Conservation (phyloP, 2,329 filamentous ascomycete species). For the Aspergillus sergii region DNA sequence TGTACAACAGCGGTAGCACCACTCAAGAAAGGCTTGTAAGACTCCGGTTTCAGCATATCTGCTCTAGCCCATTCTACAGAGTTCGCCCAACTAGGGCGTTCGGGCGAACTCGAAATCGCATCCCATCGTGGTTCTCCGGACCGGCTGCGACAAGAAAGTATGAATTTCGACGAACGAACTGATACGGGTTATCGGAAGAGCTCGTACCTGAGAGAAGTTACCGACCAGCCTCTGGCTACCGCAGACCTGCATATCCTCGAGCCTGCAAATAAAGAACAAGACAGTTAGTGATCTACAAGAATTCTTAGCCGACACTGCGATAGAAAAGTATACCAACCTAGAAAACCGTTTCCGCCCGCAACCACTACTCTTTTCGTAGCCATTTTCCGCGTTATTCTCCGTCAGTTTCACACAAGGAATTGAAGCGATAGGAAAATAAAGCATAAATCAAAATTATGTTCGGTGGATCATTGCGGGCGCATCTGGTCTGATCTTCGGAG, state of each 20-base stretch:
- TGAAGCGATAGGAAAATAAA: not conserved
- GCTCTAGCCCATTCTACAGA: slow-evolving; percentile 85
- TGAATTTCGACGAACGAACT: slow-evolving; percentile 6
- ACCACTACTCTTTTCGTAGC: slow-evolving; percentile 80
- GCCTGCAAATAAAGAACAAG: slow-evolving; percentile 43
- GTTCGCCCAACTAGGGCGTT: slow-evolving; percentile 77
- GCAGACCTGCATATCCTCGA: slow-evolving; percentile 89
- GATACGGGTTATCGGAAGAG: not conserved
- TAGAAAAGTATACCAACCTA: slow-evolving; percentile 57
- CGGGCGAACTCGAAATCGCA: slow-evolving; percentile 69
- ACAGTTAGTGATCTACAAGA: slow-evolving; percentile 1
- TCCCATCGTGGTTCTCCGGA: slow-evolving; percentile 89
- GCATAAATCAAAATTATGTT: slow-evolving; percentile 1
- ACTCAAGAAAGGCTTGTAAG: slow-evolving; percentile 75
- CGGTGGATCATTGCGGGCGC: slow-evolving; percentile 16
- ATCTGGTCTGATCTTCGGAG: slow-evolving; percentile 1
- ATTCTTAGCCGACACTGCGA: not conserved
- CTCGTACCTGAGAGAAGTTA: slow-evolving; percentile 82
- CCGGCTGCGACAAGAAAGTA: slow-evolving; percentile 59
- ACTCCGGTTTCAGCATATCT: slow-evolving; percentile 80
- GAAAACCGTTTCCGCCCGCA: slow-evolving; percentile 89
- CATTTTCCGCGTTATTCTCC: slow-evolving; percentile 39
- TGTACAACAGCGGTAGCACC: slow-evolving; percentile 86
- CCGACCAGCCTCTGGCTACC: slow-evolving; percentile 82
- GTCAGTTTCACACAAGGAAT: not conserved